phyloP scores from a whole-genome alignment of 164 flowering plant species.

The Cinnamomum chago region DNA sequence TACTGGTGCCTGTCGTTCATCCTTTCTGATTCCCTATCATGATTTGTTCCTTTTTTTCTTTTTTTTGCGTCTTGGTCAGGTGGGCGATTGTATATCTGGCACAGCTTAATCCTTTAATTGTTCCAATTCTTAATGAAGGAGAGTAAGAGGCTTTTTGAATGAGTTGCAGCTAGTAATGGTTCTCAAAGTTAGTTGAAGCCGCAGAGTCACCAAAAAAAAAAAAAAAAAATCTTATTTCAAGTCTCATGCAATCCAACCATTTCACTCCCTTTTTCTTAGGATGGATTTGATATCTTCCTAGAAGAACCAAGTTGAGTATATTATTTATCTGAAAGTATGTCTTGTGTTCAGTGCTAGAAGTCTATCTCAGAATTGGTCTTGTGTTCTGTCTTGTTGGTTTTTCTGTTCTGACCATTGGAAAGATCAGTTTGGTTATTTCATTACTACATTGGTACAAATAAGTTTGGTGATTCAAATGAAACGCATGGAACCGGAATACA shows the following conservation, averaged over 20 bases:
- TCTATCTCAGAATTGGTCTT: background rate
- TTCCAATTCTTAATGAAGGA: constrained; percentile 43
- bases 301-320: background rate
- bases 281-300: background rate
- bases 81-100: constrained; percentile 61
- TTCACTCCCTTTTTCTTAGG: background rate
- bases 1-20: background rate
- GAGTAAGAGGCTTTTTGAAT: constrained; percentile 26
- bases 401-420: background rate
- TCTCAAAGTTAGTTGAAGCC: background rate
- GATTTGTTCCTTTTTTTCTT: background rate
- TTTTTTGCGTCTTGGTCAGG: constrained; percentile 36
- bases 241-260: background rate
- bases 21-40: background rate
- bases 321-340: background rate
- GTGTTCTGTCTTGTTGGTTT: no score
- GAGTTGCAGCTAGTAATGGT: background rate
- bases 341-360: background rate
- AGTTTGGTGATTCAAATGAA: background rate
- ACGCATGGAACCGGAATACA: background rate
- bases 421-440: background rate
- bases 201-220: no score
- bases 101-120: constrained; percentile 53
- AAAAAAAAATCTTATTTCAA: no score
- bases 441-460: background rate